These are phyloP conservation scores for Incumbomyces lentus DNA, from an alignment of 2,329 filamentous ascomycete species.

Conservation along the genomic window DNA sequence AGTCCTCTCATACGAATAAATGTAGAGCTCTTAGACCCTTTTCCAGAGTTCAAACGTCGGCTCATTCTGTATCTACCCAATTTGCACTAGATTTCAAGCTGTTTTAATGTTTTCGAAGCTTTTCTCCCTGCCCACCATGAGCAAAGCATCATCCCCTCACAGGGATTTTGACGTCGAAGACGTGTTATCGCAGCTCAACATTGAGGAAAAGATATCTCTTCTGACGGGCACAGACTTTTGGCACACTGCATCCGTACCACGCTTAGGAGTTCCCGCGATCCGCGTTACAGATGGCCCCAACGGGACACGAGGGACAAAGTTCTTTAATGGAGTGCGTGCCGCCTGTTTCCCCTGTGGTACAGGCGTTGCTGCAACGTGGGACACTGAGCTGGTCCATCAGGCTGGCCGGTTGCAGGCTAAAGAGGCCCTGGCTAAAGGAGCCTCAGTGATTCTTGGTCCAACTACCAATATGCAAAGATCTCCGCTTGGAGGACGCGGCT, in stretches of 20 bases:
- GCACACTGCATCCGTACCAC: constrained; percentile 55
- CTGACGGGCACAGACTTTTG: constrained; percentile 58
- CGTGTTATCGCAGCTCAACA: constrained; percentile 25
- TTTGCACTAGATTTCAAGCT: neutral
- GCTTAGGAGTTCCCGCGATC: constrained; percentile 53
- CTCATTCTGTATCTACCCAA: neutral
- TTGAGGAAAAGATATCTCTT: constrained; percentile 44
- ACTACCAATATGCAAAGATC: constrained; percentile 75
- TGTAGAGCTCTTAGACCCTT: too few species aligned
- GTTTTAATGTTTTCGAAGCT: too few species aligned
- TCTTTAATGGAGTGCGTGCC: constrained; percentile 58
- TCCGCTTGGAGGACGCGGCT: constrained; percentile 73
- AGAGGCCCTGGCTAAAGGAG: constrained; percentile 62
- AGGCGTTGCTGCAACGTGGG: constrained; percentile 70
- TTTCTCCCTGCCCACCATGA: neutral
- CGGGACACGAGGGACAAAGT: constrained; percentile 57
- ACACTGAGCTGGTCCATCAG: constrained; percentile 56
- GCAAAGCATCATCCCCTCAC: neutral
- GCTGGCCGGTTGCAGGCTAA: constrained; percentile 61
- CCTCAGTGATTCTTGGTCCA: constrained; percentile 63
- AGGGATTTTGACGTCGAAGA: constrained; percentile 20
- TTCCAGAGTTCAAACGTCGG: too few species aligned
- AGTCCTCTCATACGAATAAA: too few species aligned
- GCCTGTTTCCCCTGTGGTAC: constrained; percentile 66
- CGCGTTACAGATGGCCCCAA: constrained; percentile 63